Base-by-base conservation (phyloP, 1,284 basidiomycete genomes). In the Schizophyllum amplum region DNA sequence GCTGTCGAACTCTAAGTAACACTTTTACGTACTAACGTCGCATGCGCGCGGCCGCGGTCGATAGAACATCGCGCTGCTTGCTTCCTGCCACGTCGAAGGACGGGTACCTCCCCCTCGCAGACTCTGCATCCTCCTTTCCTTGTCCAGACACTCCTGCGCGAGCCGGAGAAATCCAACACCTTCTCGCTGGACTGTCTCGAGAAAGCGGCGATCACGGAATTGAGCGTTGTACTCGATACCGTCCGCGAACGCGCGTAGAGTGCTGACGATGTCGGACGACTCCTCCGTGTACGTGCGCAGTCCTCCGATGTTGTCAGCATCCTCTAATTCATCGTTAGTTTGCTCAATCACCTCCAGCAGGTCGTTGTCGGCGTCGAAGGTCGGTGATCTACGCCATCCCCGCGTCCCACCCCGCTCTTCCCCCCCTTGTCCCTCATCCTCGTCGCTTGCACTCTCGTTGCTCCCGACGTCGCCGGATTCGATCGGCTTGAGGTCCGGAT, bases 201-300 rank as follows among this genome's bases (percentile, higher is more conserved):
- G 51, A 20, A 56, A 54, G n/a, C 59, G 51, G 6, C 54, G 50
- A 48, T 63, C 66, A 46, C 48, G 53, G 49, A 67, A 67, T 53
- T 66, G 63, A 3, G 56, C 15, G 53, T 66, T 64, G 56, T 65
- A 60, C 33, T 60, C 50, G 27, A 65, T 50, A 1, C 59, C 62
- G 53, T 59, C 55, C 4, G 27, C 48, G 17, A 64, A 63, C n/a
- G 63, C 60, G 24, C 51, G 46, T 20, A 65, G 26, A 13, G 22
- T 24, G 9, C 54, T 42, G 23, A 66, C 55, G 17, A 53, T 52
- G 3, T 46, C 23, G 20, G 46, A 6, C 21, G 52, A 15, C 22
- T 48, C 24, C 27, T 54, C 53, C 20, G 50, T 42, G 42, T 47
- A 54, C 27, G 57, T 54, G 11, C 42, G 48, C 26, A 27, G 23